Base-by-base conservation (phyloP, 225 moss, liverwort and hornwort genomes). In the Ulota crispa region DNA sequence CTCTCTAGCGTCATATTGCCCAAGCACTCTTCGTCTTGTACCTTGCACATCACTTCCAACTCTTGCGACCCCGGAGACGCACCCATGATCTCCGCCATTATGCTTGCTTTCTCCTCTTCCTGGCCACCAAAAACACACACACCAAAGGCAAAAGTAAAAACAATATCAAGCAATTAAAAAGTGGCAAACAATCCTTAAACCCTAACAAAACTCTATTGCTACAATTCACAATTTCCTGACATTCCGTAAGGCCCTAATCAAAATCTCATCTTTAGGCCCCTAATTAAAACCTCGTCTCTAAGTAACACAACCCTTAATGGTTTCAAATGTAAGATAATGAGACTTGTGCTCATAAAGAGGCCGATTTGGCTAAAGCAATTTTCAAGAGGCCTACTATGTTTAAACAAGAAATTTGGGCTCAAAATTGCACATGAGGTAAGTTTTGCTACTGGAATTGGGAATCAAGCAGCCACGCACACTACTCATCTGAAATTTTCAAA, bases 1-100 rank as follows among this genome's bases (percentile, higher is more conserved):
- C 89, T 85, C 81, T 91, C 91, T 41, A 91, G 34, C 27, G 65
- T 85, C 28, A 91, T 60, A 36, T 55, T 91, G 27, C 91, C 91
- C 76, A 91, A 50, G 41, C 74, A 77, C 81, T 85, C 89, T 37
- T 85, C 87, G 14, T 87, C 87, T 39, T 76, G 79, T 30, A 91
- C 88, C 79, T 82, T 89, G 70, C 89, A 91, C 5, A 76, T 70
- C 24, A 91, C 85, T 59, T 91, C 89, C 43, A 85, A 69, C 3
- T 75, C 86, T 42, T 39, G 65, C 39, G 45, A 11, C 27, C 32
- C 75, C 0, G 24, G 74, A 32, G 31, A 56, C 18, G 31, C 43
- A 53, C 47, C 50, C 61, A n/a, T 52, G 7, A 31, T 37, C 67
- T 50, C 54, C 11, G 83, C 73, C 83, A 80, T 83, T 13, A 2